These are phyloP conservation scores for Moesziomyces globuligerus DNA, from an alignment of 1,284 basidiomycete species.

Conservation along the genomic window DNA sequence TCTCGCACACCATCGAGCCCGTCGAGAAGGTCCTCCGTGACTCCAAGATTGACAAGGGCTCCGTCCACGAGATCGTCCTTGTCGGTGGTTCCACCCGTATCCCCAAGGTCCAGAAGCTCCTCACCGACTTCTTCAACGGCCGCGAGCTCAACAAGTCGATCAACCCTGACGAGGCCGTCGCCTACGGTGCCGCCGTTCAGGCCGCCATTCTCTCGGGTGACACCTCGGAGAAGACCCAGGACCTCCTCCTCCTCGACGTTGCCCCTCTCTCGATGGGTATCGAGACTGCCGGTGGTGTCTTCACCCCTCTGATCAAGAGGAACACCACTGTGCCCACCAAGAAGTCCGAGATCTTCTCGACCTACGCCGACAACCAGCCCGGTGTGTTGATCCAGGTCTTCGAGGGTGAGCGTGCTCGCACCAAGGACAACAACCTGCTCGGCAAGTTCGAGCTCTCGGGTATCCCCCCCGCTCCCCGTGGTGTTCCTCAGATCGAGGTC, in stretches of 20 bases:
- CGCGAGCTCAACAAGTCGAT: constrained; percentile 74
- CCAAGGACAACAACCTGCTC: constrained; percentile 98
- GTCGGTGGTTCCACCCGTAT: constrained; percentile 99
- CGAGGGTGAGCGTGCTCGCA: constrained; percentile 98
- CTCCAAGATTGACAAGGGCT: constrained; percentile 92
- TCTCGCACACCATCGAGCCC: constrained; percentile 95
- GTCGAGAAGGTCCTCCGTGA: constrained; percentile 98
- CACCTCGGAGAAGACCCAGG: constrained; percentile 97
- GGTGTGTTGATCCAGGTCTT: constrained; percentile 98
- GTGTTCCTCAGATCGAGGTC: constrained; percentile 97
- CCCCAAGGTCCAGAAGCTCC: constrained; percentile 95
- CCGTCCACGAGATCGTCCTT: constrained; percentile 94
- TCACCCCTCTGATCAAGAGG: constrained; percentile 95
- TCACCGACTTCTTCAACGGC: constrained; percentile 98
- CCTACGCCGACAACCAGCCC: constrained; percentile 98
- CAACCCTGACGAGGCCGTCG: constrained; percentile 99
- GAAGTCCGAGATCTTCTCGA: constrained; percentile 99
- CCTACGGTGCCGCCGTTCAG: constrained; percentile 99
- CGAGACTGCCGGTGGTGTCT: constrained; percentile 98
- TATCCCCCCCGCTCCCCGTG: constrained; percentile 96
- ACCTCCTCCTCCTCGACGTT: constrained; percentile 95
- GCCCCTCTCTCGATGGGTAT: constrained; percentile 93
- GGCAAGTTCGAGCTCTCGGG: constrained; percentile 99
- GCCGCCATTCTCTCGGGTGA: constrained; percentile 97
- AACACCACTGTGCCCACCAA: constrained; percentile 99